These are phyloP conservation scores for Aspergillus incahuasiensis DNA, from an alignment of 495 filamentous ascomycete genomes.

Conservation along the genomic window DNA sequence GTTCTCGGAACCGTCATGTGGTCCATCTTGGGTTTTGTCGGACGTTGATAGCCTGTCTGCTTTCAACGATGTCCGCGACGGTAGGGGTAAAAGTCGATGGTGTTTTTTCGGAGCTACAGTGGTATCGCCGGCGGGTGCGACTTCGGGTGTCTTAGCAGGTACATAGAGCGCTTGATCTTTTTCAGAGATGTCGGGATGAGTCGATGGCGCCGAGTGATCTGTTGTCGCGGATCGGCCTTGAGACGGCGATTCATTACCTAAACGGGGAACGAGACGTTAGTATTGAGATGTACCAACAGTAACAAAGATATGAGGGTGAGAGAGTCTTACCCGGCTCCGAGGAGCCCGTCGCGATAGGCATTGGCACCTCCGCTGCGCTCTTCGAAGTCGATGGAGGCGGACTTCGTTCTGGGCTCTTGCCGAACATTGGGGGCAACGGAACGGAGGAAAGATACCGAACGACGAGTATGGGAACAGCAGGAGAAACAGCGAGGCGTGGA, in stretches of 20 bases:
- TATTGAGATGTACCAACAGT: neutral
- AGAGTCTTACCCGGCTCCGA: slow-evolving; percentile 20
- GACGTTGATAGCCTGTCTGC: slow-evolving; percentile 54
- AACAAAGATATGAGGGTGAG: neutral
- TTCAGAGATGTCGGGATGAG: slow-evolving; percentile 22
- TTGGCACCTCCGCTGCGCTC: slow-evolving; percentile 32
- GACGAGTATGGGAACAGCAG: slow-evolving; percentile 9
- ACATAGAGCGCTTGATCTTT: slow-evolving; percentile 19
- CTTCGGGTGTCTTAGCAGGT: slow-evolving; percentile 16
- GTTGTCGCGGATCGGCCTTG: slow-evolving; percentile 24
- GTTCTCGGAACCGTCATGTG: slow-evolving; percentile 56
- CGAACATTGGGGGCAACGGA: slow-evolving; percentile 33
- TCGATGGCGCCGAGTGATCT: slow-evolving; percentile 25
- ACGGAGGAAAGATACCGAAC: slow-evolving; percentile 9
- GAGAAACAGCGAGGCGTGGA: neutral
- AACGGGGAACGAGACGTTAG: slow-evolving; percentile 9
- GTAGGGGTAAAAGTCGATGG: slow-evolving; percentile 54
- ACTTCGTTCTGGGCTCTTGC: slow-evolving; percentile 35
- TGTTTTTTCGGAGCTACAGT: slow-evolving; percentile 48
- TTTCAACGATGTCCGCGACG: slow-evolving; percentile 66
- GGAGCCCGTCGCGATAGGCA: slow-evolving; percentile 29
- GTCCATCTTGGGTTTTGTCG: slow-evolving; percentile 61
- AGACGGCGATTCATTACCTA: slow-evolving; percentile 31
- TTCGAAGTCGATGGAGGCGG: slow-evolving; percentile 29
- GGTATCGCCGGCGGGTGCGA: slow-evolving; percentile 6